These are phyloP conservation scores for Coniochaeta ligniaria DNA, from an alignment of 2,329 filamentous ascomycete species.

Conservation along the genomic window DNA sequence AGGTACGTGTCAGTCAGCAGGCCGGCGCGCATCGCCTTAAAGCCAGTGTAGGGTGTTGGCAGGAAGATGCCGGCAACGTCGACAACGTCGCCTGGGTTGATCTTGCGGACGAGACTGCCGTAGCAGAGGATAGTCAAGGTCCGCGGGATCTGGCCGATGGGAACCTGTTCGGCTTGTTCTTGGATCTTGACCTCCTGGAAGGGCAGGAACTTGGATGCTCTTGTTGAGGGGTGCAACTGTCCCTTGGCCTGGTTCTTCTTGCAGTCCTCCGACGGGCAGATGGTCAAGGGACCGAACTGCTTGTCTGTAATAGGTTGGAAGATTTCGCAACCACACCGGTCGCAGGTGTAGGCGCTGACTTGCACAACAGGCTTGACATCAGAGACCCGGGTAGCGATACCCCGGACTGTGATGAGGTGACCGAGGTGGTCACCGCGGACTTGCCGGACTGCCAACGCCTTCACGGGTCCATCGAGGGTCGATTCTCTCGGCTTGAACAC, in stretches of 20 bases:
- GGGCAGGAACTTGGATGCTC: slow-evolving; percentile 91
- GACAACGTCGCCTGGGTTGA: slow-evolving; percentile 91
- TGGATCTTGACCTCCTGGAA: slow-evolving; percentile 99
- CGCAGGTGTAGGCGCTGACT: slow-evolving; percentile 96
- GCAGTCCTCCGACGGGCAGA: slow-evolving; percentile 89
- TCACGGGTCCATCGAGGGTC: slow-evolving; percentile 53
- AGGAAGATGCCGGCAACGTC: slow-evolving; percentile 94
- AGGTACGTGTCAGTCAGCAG: slow-evolving; percentile 96
- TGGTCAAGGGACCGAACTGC: slow-evolving; percentile 78
- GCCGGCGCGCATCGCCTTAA: slow-evolving; percentile 92
- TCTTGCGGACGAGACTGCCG: slow-evolving; percentile 74
- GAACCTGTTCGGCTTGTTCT: slow-evolving; percentile 98
- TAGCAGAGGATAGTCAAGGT: slow-evolving; percentile 86
- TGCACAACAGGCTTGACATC: slow-evolving; percentile 97
- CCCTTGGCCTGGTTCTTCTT: slow-evolving; percentile 85
- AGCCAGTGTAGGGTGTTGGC: slow-evolving; percentile 97
- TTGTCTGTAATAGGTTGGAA: slow-evolving; percentile 93
- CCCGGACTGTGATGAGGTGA: slow-evolving; percentile 85
- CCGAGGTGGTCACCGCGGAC: slow-evolving; percentile 91
- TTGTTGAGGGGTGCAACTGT: slow-evolving; percentile 87
- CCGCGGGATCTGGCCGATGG: slow-evolving; percentile 92
- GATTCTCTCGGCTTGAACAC: slow-evolving; percentile 91
- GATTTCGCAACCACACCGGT: slow-evolving; percentile 92
- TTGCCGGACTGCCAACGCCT: slow-evolving; percentile 80
- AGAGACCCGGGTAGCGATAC: slow-evolving; percentile 90